Conservation (phyloP, 495 filamentous ascomycete genomes). For the Annulohypoxylon bovei region DNA sequence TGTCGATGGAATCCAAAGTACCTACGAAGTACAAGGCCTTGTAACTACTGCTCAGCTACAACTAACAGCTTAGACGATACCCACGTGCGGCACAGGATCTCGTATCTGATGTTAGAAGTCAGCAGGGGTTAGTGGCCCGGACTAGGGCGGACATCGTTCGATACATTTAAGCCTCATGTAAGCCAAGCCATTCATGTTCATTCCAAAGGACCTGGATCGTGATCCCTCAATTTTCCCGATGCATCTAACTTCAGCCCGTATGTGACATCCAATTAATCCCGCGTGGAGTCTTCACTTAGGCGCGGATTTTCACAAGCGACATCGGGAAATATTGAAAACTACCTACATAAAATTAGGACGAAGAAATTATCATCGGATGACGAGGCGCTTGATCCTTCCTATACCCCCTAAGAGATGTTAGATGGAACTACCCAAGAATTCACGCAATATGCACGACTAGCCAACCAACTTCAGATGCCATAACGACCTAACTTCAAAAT, state of each 20-base stretch:
- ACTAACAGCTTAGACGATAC: conserved; percentile 1
- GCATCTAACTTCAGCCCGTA: neutral
- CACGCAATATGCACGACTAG: neutral
- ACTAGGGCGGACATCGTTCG: conserved; percentile 26
- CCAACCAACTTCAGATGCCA: neutral
- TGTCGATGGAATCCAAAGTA: neutral
- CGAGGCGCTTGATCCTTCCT: neutral
- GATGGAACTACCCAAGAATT: neutral
- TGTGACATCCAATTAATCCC: neutral
- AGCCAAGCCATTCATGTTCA: neutral
- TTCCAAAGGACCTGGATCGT: neutral
- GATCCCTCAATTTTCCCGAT: neutral
- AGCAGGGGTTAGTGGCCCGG: conserved; percentile 15
- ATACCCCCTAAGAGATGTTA: neutral
- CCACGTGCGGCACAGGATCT: conserved; percentile 17
- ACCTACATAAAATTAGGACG: neutral
- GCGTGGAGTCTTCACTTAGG: neutral
- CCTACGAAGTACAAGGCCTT: neutral
- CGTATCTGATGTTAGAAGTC: conserved; percentile 4
- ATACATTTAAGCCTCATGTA: conserved; percentile 10
- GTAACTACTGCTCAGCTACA: neutral
- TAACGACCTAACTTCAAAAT: neutral
- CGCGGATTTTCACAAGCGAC: neutral
- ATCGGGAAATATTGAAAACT: neutral
- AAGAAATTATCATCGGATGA: neutral